Evolutionary conservation across 2,329 filamentous ascomycete species (phyloP).

Genomic region (Sphaerulina musiva): DNA sequence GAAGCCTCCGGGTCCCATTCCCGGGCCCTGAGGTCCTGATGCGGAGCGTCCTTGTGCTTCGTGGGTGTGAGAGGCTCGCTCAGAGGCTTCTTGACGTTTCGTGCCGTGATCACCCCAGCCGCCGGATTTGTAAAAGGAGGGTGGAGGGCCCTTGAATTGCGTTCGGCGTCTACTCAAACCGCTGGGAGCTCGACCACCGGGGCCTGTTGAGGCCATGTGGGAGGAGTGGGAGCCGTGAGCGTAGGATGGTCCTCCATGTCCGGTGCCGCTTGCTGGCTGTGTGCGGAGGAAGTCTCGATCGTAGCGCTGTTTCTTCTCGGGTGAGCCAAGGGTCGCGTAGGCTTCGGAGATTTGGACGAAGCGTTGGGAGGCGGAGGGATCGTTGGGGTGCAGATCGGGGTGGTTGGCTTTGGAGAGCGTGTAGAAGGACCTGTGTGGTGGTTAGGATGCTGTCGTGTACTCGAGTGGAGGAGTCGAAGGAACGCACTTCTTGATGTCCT

Average conservation of each 20-base stretch:
- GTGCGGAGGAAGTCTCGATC: conserved; percentile 59
- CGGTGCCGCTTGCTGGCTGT: conserved; percentile 27
- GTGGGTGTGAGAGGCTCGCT: conserved; percentile 27
- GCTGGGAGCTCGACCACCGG: conserved; percentile 69
- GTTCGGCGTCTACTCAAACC: conserved; percentile 72
- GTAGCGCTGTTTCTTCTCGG: conserved; percentile 70
- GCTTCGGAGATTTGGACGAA: conserved; percentile 48
- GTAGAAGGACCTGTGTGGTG: conserved; percentile 57
- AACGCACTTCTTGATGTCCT: conserved; percentile 75
- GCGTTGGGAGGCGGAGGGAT: conserved; percentile 63
- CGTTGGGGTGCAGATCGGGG: conserved; percentile 77
- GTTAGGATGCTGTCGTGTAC: not conserved
- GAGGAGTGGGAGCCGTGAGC: conserved; percentile 48
- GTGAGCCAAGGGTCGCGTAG: conserved; percentile 39
- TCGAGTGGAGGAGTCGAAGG: not conserved
- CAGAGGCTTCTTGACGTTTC: conserved; percentile 48
- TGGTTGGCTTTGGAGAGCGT: conserved; percentile 84
- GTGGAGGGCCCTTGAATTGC: conserved; percentile 77
- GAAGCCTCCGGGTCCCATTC: conserved; percentile 47
- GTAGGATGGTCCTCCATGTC: conserved; percentile 33
- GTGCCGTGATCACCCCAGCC: conserved; percentile 64
- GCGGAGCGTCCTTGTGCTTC: conserved; percentile 24
- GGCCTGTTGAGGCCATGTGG: conserved; percentile 44
- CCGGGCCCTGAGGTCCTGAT: conserved; percentile 16
- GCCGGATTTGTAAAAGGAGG: conserved; percentile 76